A percentile compares a stretch with the other conserved stretches of the same genome.
Conservation (phyloP, 108 stramenopile species). For the Conticribra weissflogii region DNA sequence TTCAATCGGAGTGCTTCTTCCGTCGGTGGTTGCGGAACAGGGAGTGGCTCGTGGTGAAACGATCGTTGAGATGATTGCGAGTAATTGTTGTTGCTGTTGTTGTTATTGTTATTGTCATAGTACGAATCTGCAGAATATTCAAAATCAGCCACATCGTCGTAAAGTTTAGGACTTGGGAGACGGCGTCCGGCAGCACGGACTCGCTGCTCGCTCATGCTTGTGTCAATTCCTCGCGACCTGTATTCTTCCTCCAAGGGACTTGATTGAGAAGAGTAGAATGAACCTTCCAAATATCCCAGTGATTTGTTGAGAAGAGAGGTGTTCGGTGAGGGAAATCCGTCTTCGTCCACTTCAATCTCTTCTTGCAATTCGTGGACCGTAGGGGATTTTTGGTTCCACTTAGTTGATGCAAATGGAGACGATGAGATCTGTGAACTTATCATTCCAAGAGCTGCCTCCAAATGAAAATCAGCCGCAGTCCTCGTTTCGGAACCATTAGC, state of each 20-base stretch:
- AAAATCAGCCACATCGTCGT: conserved; percentile 37
- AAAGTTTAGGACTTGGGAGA: conserved; percentile 7
- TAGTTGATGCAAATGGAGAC: background rate
- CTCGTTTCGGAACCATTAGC: conserved; percentile 21
- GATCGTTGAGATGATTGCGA: background rate
- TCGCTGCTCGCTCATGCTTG: conserved; percentile 36
- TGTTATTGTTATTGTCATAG: too few species aligned
- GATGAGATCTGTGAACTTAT: background rate
- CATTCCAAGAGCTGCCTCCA: conserved; percentile 30
- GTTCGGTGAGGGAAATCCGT: background rate
- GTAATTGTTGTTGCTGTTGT: conserved; percentile 7
- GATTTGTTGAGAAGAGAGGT: background rate
- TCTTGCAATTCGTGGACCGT: background rate
- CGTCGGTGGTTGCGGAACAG: conserved; percentile 25
- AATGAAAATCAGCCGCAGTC: conserved; percentile 44
- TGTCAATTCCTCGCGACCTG: conserved; percentile 38
- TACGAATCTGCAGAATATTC: conserved; percentile 15
- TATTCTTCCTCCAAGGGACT: conserved; percentile 21
- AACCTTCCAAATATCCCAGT: background rate
- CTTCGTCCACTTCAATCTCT: background rate
- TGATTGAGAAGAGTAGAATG: conserved; percentile 1
- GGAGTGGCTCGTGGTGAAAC: conserved; percentile 6
- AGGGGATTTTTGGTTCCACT: too few species aligned
- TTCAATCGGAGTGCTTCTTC: conserved; percentile 41
- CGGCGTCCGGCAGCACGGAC: conserved; percentile 39